These are phyloP conservation scores for Penicillium diatomitis DNA, from an alignment of 495 filamentous ascomycete genomes.

Conservation along the genomic window DNA sequence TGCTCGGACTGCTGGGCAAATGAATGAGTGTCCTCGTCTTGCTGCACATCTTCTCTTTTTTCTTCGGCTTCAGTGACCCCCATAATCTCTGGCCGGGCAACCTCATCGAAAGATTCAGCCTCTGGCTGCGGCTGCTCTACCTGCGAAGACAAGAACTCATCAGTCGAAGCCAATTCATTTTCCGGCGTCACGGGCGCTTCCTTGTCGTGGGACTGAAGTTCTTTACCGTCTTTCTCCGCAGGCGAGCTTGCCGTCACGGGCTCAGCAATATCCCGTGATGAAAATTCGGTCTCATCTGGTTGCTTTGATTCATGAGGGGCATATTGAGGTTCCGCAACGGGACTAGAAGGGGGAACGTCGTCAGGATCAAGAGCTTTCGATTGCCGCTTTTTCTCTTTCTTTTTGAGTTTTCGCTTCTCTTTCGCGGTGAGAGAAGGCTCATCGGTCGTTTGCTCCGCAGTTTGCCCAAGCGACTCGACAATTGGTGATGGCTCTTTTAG, in stretches of 20 bases:
- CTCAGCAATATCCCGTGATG: constrained; percentile 17
- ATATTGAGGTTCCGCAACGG: background rate
- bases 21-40: constrained; percentile 4
- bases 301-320: constrained; percentile 6
- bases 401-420: constrained; percentile 37
- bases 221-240: constrained; percentile 43
- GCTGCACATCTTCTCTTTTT: constrained; percentile 3
- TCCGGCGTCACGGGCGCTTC: constrained; percentile 26
- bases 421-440: constrained; percentile 22
- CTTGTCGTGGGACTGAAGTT: constrained; percentile 40
- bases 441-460: constrained; percentile 18
- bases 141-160: constrained; percentile 42
- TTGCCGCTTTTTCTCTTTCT: constrained; percentile 40
- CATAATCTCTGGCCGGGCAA: constrained; percentile 29
- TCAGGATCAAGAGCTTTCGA: constrained; percentile 21
- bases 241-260: constrained; percentile 29
- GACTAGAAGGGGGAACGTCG: background rate
- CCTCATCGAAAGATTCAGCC: constrained; percentile 27
- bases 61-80: constrained; percentile 16
- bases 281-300: constrained; percentile 11
- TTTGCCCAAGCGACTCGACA: constrained; percentile 5
- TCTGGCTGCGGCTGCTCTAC: constrained; percentile 35
- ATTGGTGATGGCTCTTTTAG: background rate
- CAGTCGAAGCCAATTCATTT: constrained; percentile 40
- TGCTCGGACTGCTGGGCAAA: constrained; percentile 2